Evolutionary conservation across 2,329 filamentous ascomycete species (phyloP).

Genomic region (Aspergillus clavatus): DNA sequence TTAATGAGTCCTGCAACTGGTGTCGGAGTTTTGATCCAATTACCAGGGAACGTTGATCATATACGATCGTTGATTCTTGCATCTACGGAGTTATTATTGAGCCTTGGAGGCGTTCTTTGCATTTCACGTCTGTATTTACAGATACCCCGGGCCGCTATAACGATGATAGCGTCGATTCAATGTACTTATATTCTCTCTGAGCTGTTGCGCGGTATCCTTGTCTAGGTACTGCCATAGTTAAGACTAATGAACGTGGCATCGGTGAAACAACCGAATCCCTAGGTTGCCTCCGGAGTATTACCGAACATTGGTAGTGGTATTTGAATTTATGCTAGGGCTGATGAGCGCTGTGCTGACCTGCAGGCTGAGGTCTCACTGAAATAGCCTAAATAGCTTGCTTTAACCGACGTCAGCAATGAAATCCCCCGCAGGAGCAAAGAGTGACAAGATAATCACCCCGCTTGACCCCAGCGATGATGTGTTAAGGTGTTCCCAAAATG

Average conservation of each 20-base stretch:
- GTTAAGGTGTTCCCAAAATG: background rate
- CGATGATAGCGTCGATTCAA: background rate
- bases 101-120: background rate
- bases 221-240: background rate
- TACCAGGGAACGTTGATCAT: background rate
- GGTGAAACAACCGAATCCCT: background rate
- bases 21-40: background rate
- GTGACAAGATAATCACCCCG: background rate
- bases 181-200: background rate
- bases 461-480: background rate
- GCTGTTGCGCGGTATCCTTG: background rate
- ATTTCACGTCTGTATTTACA: conserved; percentile 5
- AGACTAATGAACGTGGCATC: background rate
- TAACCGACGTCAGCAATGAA: background rate
- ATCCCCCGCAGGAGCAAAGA: background rate
- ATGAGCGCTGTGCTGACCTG: too few species aligned
- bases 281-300: too few species aligned
- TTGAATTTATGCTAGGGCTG: too few species aligned
- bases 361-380: background rate
- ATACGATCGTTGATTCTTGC: background rate
- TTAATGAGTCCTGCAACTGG: background rate
- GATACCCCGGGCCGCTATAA: conserved; percentile 3
- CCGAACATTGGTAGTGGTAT: too few species aligned
- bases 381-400: background rate
- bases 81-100: conserved; percentile 1